Base-by-base conservation (phyloP, 768 basidiomycete genomes). In the Boletus tylopilopsis region DNA sequence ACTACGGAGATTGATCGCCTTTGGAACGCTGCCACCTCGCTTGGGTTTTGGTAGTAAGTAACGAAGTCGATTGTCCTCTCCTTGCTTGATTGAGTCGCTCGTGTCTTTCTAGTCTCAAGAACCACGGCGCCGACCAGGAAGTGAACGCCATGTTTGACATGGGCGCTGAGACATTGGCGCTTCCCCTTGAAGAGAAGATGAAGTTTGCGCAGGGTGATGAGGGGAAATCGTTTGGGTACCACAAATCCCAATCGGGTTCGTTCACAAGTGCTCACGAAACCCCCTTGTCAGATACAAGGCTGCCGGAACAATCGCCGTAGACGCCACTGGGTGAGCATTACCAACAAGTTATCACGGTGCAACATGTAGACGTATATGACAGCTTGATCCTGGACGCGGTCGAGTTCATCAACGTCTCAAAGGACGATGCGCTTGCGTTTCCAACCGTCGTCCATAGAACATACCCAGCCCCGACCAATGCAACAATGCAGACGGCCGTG, bases 361-460 rank as follows among this genome's bases (percentile, higher is more conserved):
- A n/a, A n/a, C n/a, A n/a, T n/a, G n/a, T n/a, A n/a, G n/a, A n/a
- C n/a, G n/a, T n/a, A n/a, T n/a, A n/a, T n/a, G n/a, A n/a, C n/a
- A n/a, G n/a, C n/a, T n/a, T n/a, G n/a, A n/a, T n/a, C n/a, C 49
- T 73, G 40, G 85, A 87, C 58, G 74, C 73, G 0, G 73, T 75
- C 4, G 82, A 87, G 58, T 85, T 84, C 63, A 70, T 87, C 50
- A 85, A 85, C 57, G 64, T 87, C 27, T 71, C 84, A 0, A 84
- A 85, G 59, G 85, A 89, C 58, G 86, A 89, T 54, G 82, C 74
- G 0, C 60, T 87, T 0, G 75, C 80, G 0, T 86, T 76, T 69
- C 86, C 85, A 0, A 53, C 62, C 0, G 67, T 74, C 19, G 73
- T 71, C 5, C 76, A 79, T 21, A 75, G 83, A 21, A 71, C 73